Conservation (phyloP, 2,329 filamentous ascomycete genomes). For the Aspergillus sp. region DNA sequence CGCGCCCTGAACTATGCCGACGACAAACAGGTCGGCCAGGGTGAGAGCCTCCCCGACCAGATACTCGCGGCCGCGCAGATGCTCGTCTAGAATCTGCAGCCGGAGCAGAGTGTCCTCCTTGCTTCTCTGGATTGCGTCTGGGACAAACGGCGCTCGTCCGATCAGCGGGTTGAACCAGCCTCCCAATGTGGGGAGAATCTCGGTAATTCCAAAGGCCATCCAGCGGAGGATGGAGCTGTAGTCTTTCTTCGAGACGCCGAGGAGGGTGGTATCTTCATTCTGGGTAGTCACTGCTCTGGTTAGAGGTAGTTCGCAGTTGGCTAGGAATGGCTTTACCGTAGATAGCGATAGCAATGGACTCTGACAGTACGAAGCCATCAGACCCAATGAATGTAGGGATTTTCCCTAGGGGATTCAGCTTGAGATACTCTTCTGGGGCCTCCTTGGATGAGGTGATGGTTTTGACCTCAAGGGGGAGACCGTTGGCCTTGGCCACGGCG, state of each 20-base stretch:
- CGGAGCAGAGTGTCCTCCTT: neutral
- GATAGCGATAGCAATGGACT: constrained; percentile 11
- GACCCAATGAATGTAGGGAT: constrained; percentile 10
- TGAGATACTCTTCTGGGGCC: neutral
- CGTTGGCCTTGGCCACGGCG: constrained; percentile 8
- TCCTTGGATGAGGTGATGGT: neutral
- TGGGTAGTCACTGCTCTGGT: constrained; percentile 7
- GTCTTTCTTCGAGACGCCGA: constrained; percentile 8
- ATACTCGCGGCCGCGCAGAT: neutral
- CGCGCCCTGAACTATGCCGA: constrained; percentile 1
- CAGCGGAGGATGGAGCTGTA: constrained; percentile 12
- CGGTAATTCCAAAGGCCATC: constrained; percentile 13
- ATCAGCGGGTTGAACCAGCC: constrained; percentile 7
- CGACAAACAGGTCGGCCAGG: constrained; percentile 8
- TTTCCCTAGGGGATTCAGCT: constrained; percentile 11
- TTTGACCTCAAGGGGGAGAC: constrained; percentile 9
- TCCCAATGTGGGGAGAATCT: constrained; percentile 4
- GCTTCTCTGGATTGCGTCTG: neutral
- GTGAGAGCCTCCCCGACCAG: constrained; percentile 4
- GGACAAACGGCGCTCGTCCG: neutral
- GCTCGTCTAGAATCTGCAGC: neutral
- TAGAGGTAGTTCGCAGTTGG: neutral
- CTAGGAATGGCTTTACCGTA: constrained; percentile 1
- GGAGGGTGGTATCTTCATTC: constrained; percentile 10
- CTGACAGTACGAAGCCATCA: constrained; percentile 10